These are phyloP conservation scores for Xylariaceae sp. DNA, from an alignment of 2,329 filamentous ascomycete species.

Conservation along the genomic window DNA sequence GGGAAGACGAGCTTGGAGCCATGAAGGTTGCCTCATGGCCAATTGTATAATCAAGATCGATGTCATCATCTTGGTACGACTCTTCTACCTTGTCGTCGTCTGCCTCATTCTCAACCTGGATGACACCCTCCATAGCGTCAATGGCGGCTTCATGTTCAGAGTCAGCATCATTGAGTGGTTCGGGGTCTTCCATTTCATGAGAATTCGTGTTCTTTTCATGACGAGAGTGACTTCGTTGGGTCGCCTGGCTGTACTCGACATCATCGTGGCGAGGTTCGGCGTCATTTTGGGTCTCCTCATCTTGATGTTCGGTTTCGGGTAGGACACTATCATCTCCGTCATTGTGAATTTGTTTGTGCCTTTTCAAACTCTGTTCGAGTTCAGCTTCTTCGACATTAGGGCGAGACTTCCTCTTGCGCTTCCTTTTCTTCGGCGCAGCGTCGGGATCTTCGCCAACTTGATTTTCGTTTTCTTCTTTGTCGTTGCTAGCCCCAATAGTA, in stretches of 20 bases:
- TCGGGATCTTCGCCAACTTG: background rate
- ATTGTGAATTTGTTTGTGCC: slow-evolving; percentile 17
- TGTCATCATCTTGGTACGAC: slow-evolving; percentile 8
- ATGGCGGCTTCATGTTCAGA: background rate
- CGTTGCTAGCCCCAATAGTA: background rate
- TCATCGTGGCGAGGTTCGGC: too few species aligned
- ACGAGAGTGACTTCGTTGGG: slow-evolving; percentile 22
- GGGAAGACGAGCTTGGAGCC: background rate
- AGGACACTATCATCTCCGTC: background rate
- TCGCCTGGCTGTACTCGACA: background rate
- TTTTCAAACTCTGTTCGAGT: slow-evolving; percentile 14
- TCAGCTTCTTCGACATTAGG: slow-evolving; percentile 4
- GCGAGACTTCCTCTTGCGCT: slow-evolving; percentile 15
- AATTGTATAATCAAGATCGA: slow-evolving; percentile 7
- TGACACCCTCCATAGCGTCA: background rate
- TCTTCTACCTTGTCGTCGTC: slow-evolving; percentile 8
- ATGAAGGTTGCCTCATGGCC: background rate
- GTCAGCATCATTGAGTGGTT: background rate
- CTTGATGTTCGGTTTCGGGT: background rate
- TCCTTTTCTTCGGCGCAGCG: slow-evolving; percentile 11
- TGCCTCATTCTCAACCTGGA: background rate
- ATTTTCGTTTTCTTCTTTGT: slow-evolving; percentile 10
- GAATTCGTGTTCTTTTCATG: slow-evolving; percentile 15
- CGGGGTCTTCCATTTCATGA: slow-evolving; percentile 1
- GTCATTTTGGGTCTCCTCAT: background rate